Conservation (phyloP, 2,329 filamentous ascomycete genomes). For the Aspergillus udagawae region DNA sequence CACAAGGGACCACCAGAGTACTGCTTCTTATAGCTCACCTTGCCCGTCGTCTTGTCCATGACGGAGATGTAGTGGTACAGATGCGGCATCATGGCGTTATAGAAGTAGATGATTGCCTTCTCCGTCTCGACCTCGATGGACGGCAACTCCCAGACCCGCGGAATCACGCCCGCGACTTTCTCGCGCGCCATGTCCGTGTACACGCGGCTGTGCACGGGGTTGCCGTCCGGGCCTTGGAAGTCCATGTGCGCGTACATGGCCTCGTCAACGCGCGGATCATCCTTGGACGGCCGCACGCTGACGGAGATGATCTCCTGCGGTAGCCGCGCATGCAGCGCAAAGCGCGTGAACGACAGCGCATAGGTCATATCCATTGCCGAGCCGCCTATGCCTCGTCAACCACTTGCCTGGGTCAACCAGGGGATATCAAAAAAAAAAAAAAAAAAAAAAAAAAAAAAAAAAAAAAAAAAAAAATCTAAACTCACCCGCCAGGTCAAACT, state of each 20-base stretch:
- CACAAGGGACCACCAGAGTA: constrained; percentile 28
- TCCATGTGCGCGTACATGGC: constrained; percentile 28
- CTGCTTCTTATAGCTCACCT: constrained; percentile 21
- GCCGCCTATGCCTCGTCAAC: constrained; percentile 22
- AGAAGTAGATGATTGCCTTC: constrained; percentile 27
- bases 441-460: too few relatives aligned
- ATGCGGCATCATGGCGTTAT: constrained; percentile 34
- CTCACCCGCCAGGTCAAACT: constrained; percentile 32
- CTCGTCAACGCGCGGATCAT: constrained; percentile 27
- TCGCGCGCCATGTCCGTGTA: constrained; percentile 29
- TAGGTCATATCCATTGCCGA: constrained; percentile 40
- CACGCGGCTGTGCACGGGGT: constrained; percentile 24
- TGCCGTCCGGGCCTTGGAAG: constrained; percentile 18
- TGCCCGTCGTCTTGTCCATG: constrained; percentile 25
- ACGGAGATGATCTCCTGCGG: constrained; percentile 30
- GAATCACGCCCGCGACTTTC: constrained; percentile 19
- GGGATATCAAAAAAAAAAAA: too few relatives aligned
- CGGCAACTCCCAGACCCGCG: constrained; percentile 31
- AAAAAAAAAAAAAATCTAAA: too few relatives aligned
- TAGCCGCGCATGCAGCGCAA: constrained; percentile 22
- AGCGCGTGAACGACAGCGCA: constrained; percentile 32
- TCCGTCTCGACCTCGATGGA: constrained; percentile 31
- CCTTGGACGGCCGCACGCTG: constrained; percentile 19
- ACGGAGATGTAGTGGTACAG: constrained; percentile 32
- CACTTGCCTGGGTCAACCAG: not conserved